These are phyloP conservation scores for Aspergillus aculeatus DNA, from an alignment of 2,329 filamentous ascomycete genomes.

Conservation along the genomic window DNA sequence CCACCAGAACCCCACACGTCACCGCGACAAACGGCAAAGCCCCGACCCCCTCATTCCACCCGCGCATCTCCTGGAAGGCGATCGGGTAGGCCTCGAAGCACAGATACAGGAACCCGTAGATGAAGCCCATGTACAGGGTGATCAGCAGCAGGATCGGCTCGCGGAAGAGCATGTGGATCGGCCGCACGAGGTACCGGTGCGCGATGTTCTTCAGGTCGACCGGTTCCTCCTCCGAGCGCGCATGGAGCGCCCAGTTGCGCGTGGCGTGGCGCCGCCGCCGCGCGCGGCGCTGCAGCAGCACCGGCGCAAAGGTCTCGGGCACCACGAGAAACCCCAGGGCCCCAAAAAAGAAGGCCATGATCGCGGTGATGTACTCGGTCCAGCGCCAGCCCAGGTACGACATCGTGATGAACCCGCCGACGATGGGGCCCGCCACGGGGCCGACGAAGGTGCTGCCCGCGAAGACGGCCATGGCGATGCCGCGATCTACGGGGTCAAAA, in stretches of 20 bases:
- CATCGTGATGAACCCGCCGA: constrained; percentile 52
- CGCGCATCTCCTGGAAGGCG: constrained; percentile 42
- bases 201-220: constrained; percentile 35
- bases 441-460: constrained; percentile 50
- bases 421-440: constrained; percentile 50
- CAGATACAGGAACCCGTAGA: constrained; percentile 34
- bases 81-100: constrained; percentile 40
- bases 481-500: constrained; percentile 50
- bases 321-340: constrained; percentile 47
- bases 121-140: constrained; percentile 41
- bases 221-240: constrained; percentile 41
- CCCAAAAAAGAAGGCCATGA: constrained; percentile 46
- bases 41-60: constrained; percentile 43
- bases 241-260: constrained; percentile 48
- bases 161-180: constrained; percentile 43
- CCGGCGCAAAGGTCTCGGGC: constrained; percentile 51
- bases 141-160: constrained; percentile 50
- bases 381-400: constrained; percentile 57
- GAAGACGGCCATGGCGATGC: constrained; percentile 49
- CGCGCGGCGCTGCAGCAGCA: constrained; percentile 51
- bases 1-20: constrained; percentile 44
- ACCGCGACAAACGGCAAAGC: constrained; percentile 49
- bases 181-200: constrained; percentile 42
- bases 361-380: constrained; percentile 57
- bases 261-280: constrained; percentile 48